phyloP scores from a whole-genome alignment of 2,329 filamentous ascomycete genomes.

The Ambrosiella cleistominuta region DNA sequence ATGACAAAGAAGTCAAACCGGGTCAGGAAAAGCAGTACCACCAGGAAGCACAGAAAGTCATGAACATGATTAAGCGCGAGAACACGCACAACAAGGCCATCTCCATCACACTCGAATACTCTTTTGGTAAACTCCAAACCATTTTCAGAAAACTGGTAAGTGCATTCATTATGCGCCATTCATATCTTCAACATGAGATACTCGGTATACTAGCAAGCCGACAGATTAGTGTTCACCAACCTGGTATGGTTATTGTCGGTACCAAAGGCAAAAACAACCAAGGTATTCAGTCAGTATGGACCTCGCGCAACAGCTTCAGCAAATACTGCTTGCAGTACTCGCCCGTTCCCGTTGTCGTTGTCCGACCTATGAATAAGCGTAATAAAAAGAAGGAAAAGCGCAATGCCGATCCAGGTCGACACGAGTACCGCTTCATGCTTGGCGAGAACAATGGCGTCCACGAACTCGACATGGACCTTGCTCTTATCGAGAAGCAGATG shows the following conservation, averaged over 20 bases:
- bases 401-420: constrained; percentile 54
- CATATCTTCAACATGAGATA: too few species aligned
- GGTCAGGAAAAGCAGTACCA: constrained; percentile 55
- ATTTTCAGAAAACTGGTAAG: constrained; percentile 80
- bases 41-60: constrained; percentile 54
- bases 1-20: constrained; percentile 62
- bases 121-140: constrained; percentile 73
- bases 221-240: constrained; percentile 81
- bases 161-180: not conserved
- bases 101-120: constrained; percentile 70
- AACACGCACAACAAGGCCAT: constrained; percentile 68
- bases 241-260: constrained; percentile 78
- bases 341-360: constrained; percentile 82
- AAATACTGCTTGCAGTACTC: constrained; percentile 93
- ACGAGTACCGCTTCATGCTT: constrained; percentile 63
- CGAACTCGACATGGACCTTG: constrained; percentile 38
- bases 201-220: not conserved
- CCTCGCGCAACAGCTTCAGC: constrained; percentile 63
- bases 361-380: constrained; percentile 71
- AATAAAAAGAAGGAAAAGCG: constrained; percentile 82
- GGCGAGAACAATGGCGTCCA: constrained; percentile 41
- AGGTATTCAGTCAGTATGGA: constrained; percentile 70
- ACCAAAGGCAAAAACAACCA: constrained; percentile 71
- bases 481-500: constrained; percentile 32
- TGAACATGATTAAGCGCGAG: constrained; percentile 61